Evolutionary conservation across 331 rosid species (phyloP).

Genomic region (Pyracantha coccinea): DNA sequence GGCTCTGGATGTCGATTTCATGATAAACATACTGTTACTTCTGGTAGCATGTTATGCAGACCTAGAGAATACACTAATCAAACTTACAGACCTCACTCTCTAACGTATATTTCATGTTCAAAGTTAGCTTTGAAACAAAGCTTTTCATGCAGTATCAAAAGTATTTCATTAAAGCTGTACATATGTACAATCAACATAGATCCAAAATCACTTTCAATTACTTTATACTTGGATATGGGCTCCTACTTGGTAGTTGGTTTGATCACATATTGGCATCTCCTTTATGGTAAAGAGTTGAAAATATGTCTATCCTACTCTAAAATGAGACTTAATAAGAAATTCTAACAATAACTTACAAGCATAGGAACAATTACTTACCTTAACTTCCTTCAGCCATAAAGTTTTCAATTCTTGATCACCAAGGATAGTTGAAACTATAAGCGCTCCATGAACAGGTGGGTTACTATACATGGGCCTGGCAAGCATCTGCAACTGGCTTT

Average conservation of each 20-base stretch:
- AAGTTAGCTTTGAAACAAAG: not conserved
- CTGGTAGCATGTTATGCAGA: not conserved
- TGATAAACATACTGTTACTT: too few species aligned
- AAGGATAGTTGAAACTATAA: slow-evolving; percentile 72
- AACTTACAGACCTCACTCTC: not conserved
- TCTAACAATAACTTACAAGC: not conserved
- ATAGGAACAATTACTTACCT: slow-evolving; percentile 34
- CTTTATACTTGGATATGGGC: not conserved
- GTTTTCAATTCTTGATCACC: slow-evolving; percentile 68
- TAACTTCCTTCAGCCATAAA: slow-evolving; percentile 85
- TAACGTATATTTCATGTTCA: not conserved
- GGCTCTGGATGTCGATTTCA: too few species aligned
- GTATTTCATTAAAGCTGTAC: not conserved
- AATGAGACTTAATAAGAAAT: not conserved
- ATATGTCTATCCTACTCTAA: not conserved
- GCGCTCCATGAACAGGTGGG: slow-evolving; percentile 92
- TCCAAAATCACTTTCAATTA: not conserved
- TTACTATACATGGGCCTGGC: slow-evolving; percentile 97
- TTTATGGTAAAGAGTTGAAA: not conserved
- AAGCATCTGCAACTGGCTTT: slow-evolving; percentile 86
- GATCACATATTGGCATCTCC: not conserved
- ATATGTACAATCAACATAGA: not conserved
- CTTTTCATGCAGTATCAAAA: not conserved
- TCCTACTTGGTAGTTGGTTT: not conserved
- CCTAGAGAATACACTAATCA: not conserved